Evolutionary conservation across 2,329 filamentous ascomycete genomes (phyloP), one percentile per base, ranked within the genome.

Genomic region (Phialocephala sp.): DNA sequence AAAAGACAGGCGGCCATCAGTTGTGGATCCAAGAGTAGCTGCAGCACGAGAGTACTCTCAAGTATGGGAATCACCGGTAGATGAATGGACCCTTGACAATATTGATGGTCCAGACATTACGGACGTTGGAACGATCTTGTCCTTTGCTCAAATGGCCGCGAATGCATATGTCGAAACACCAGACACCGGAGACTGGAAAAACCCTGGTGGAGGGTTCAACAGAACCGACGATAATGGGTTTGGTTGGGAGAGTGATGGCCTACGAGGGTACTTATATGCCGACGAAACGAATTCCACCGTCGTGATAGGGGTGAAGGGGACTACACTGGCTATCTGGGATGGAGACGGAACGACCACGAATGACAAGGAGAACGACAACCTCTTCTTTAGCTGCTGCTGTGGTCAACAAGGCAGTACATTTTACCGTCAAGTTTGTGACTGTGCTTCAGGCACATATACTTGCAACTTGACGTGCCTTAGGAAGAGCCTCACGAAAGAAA

Each of bases 351-450:
- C 95, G 1, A 98, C 94, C 0, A 97, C 93, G 32, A 97, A 97
- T 72, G 95, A 99, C 80, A 99, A 99, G 81, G 83, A 94, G 74
- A 99, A 98, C 77, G 95, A 99, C 79, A 99, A 99, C 76, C 84
- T 99, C 11, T 97, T 97, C 79, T 97, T 97, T 80, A 97, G 94
- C 76, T 99, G 95, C 80, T 99, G 95, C 79, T 99, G 95, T 79
- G 95, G 89, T 4, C 93, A 97, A 79, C 94, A 96, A 73, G 93
- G 94, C 0, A 92, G 93, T 69, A 93, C 89, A 80, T 88, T 93
- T 18, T 97, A 93, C 90, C 89, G 91, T 67, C 91, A 96, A 76
- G 93, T 97, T 63, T 99, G 95, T 79, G 91, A 97, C 77, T 99
- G 95, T 77, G 92, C 93, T 68, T 92, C 91, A 1, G 87, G 88